A percentile compares a stretch with the other conserved stretches of the same genome.
Evolutionary conservation across 169 alveolate genomes (phyloP).

Genomic region (Ophryocystis elektroscirrha): DNA sequence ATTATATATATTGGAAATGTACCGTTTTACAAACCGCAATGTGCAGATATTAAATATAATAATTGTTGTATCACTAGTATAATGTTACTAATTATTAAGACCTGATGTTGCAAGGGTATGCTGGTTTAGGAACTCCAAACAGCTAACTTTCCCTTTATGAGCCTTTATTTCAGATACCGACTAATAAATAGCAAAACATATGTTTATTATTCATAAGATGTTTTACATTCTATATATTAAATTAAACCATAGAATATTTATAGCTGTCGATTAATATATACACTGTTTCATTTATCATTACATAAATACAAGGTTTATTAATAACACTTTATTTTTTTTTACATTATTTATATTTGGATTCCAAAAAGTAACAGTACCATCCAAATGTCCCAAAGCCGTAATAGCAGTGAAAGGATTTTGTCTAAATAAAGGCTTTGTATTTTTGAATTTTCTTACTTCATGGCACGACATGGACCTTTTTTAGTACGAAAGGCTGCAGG

Average conservation of each 20-base stretch:
- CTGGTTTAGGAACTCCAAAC: no score
- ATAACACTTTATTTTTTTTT: slow-evolving; percentile 5
- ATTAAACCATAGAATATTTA: background rate
- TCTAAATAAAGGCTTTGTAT: no score
- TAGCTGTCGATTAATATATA: background rate
- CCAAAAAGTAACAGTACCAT: slow-evolving; percentile 67
- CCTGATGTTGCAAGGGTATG: no score
- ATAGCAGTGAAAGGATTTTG: slow-evolving; percentile 57
- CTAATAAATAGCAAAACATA: background rate
- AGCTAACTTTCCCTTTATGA: no score
- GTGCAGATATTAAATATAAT: no score
- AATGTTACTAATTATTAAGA: no score
- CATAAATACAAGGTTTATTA: background rate
- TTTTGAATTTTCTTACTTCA: no score
- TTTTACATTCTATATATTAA: background rate
- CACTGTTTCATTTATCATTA: background rate
- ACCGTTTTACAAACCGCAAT: no score
- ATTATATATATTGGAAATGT: no score
- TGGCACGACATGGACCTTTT: slow-evolving; percentile 44
- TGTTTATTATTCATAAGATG: background rate
- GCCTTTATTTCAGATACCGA: no score
- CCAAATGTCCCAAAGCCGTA: slow-evolving; percentile 53
- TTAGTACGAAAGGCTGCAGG: slow-evolving; percentile 49
- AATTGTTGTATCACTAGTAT: no score
- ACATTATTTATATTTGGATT: slow-evolving; percentile 46